Percentiles rank a stretch among this genome's conserved stretches.
Evolutionary conservation across 352 stramenopile species (phyloP).

Genomic region (Lagenidium sp.): DNA sequence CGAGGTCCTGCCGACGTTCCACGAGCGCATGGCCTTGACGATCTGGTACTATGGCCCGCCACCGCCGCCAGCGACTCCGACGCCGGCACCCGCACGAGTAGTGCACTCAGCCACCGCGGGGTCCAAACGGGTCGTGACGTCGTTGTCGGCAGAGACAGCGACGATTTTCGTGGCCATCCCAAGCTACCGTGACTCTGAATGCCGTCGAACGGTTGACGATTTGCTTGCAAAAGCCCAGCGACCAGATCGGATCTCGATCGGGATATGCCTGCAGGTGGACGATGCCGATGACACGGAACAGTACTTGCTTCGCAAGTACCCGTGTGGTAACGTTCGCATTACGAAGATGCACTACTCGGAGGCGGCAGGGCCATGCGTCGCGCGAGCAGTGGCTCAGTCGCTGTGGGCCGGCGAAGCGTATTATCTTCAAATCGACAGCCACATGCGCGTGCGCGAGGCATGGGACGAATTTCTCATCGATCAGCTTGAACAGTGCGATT

Average conservation of each 20-base stretch:
- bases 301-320: constrained; percentile 31
- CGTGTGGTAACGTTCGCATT: constrained; percentile 27
- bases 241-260: constrained; percentile 68
- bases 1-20: constrained; percentile 75
- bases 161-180: constrained; percentile 92
- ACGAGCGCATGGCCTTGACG: constrained; percentile 87
- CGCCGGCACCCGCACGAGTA: too few species aligned
- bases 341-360: constrained; percentile 53
- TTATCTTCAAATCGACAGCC: constrained; percentile 93
- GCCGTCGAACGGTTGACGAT: constrained; percentile 74
- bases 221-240: constrained; percentile 46
- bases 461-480: constrained; percentile 90
- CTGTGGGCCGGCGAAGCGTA: constrained; percentile 83
- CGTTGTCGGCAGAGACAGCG: neutral
- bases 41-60: constrained; percentile 90
- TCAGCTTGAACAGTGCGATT: constrained; percentile 38
- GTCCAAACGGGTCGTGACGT: too few species aligned
- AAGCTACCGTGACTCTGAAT: constrained; percentile 90
- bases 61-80: neutral
- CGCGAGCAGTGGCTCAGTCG: constrained; percentile 66
- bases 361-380: constrained; percentile 87
- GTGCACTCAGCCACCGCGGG: too few species aligned
- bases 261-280: constrained; percentile 85
- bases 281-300: constrained; percentile 24
- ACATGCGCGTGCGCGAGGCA: constrained; percentile 80